phyloP scores from a whole-genome alignment of 306 rosid genomes.

The Trifolium repens region DNA sequence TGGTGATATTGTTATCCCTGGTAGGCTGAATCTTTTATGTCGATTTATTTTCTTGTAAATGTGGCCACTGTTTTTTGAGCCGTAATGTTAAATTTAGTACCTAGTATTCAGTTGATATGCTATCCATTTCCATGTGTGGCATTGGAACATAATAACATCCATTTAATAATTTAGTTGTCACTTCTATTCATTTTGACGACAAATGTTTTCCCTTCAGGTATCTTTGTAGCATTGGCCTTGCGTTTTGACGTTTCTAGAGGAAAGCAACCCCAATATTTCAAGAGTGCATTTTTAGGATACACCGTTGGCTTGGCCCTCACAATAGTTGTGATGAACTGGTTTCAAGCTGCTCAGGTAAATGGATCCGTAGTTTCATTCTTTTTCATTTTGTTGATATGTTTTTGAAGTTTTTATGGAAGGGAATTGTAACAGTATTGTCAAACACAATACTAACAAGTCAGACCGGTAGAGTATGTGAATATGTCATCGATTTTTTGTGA shows the following conservation, averaged over 20 bases:
- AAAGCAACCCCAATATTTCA: constrained; percentile 79
- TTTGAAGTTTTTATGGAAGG: background rate
- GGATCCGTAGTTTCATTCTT: constrained; percentile 33
- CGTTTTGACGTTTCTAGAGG: constrained; percentile 96
- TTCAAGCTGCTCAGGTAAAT: constrained; percentile 98
- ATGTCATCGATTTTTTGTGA: background rate
- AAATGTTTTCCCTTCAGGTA: constrained; percentile 58
- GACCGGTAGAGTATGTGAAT: constrained; percentile 13
- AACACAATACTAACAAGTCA: background rate
- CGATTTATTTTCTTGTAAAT: background rate
- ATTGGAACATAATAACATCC: constrained; percentile 5
- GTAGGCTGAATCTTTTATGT: constrained; percentile 52
- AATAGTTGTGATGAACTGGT: constrained; percentile 97
- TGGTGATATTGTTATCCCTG: constrained; percentile 99
- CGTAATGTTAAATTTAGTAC: background rate
- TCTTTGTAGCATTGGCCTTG: constrained; percentile 95
- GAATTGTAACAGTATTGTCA: background rate
- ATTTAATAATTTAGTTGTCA: constrained; percentile 8
- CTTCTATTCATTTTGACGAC: background rate
- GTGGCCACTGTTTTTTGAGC: background rate
- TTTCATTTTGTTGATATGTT: background rate
- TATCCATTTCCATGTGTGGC: background rate
- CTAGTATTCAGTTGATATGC: background rate
- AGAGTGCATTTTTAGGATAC: constrained; percentile 94
- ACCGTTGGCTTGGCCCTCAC: constrained; percentile 79